Percentiles rank a stretch among this genome's conserved stretches.
Evolutionary conservation across 2,329 filamentous ascomycete species (phyloP).

Genomic region (Ophiostoma tasmaniense): DNA sequence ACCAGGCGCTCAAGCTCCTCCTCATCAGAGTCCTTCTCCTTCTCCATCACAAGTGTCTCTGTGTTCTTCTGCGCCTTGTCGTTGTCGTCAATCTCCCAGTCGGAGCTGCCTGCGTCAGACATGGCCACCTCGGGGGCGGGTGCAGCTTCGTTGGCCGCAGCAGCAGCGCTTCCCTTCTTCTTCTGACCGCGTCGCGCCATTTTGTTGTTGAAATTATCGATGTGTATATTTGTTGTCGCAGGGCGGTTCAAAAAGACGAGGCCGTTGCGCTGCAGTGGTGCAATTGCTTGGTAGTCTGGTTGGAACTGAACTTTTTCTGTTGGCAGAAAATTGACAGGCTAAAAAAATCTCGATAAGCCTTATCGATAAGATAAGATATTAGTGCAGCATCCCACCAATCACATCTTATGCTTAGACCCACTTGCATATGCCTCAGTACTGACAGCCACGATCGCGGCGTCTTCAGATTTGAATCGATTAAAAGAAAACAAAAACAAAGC

Average conservation of each 20-base stretch:
- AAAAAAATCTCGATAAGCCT: constrained; percentile 15
- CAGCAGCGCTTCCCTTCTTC: background rate
- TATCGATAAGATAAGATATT: constrained; percentile 16
- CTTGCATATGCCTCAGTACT: background rate
- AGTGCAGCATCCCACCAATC: background rate
- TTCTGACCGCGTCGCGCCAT: constrained; percentile 7
- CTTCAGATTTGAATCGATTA: no score
- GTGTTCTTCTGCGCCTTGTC: constrained; percentile 14
- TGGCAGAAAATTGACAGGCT: constrained; percentile 11
- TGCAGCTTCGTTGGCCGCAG: background rate
- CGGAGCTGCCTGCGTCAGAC: constrained; percentile 20
- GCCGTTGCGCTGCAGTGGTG: background rate
- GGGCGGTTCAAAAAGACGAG: background rate
- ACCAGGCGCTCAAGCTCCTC: constrained; percentile 80
- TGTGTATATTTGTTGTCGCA: background rate
- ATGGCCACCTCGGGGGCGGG: constrained; percentile 15
- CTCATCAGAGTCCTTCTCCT: constrained; percentile 72
- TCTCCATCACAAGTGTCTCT: constrained; percentile 23
- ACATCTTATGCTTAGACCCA: background rate
- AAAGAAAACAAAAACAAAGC: no score
- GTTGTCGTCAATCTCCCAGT: constrained; percentile 25
- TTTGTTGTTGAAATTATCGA: no score
- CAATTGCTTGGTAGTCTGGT: background rate
- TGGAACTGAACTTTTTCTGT: constrained; percentile 2
- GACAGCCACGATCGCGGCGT: no score